phyloP scores from a whole-genome alignment of 2,329 filamentous ascomycete genomes.

The Ophiostoma sp. region DNA sequence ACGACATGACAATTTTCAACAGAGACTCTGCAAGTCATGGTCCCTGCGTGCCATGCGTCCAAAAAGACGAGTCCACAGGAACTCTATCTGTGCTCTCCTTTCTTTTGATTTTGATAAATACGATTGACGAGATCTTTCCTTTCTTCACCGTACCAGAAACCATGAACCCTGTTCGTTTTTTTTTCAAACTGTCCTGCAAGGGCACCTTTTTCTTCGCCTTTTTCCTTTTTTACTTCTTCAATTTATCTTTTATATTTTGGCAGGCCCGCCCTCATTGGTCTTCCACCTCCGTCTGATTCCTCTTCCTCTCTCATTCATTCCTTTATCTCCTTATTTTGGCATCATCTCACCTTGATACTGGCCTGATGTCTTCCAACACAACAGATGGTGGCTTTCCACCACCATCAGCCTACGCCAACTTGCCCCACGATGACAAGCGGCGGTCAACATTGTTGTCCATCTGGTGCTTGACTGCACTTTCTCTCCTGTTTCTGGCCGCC shows the following conservation, averaged over 20 bases:
- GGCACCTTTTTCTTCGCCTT: not conserved
- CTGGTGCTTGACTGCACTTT: slow-evolving; percentile 30
- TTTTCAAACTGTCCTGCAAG: not conserved
- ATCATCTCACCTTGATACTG: not conserved
- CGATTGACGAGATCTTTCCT: not conserved
- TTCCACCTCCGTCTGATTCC: not conserved
- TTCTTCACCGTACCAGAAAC: not conserved
- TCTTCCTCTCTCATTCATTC: not conserved
- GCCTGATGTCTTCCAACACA: not conserved
- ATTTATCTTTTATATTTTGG: not conserved
- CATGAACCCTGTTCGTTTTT: slow-evolving; percentile 4
- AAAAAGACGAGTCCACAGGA: not conserved
- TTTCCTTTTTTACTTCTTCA: not conserved
- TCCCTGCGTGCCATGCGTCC: not conserved
- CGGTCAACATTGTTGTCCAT: slow-evolving; percentile 24
- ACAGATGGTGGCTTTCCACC: not conserved
- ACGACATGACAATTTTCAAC: not conserved
- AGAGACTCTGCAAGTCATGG: not conserved
- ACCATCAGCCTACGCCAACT: not conserved
- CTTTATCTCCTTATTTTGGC: not conserved
- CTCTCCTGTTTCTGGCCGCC: slow-evolving; percentile 31
- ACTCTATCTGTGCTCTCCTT: not conserved
- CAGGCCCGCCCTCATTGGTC: not conserved
- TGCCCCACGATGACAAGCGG: slow-evolving; percentile 22
- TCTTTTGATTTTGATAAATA: slow-evolving; percentile 10